Percentiles rank a stretch among this genome's conserved stretches.
Evolutionary conservation across 306 rosid genomes (phyloP).

Genomic region (Fragaria iinumae): DNA sequence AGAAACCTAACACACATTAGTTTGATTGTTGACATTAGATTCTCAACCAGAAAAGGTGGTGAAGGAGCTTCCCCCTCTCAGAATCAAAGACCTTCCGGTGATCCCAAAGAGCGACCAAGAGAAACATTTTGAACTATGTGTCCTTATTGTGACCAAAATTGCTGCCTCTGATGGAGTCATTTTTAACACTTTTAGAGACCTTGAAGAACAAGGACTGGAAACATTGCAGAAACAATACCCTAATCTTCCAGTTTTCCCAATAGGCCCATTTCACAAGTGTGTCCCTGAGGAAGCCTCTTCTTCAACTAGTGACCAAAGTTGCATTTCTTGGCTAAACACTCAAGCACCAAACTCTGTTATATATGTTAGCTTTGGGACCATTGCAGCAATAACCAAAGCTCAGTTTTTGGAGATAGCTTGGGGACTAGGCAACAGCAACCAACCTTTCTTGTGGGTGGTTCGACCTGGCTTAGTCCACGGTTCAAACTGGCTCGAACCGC

Average conservation of each 20-base stretch:
- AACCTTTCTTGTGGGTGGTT: constrained; percentile 3
- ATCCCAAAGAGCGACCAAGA: not conserved
- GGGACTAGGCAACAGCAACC: not conserved
- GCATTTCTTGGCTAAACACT: not conserved
- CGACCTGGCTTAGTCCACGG: not conserved
- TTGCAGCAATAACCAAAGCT: not conserved
- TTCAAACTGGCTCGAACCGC: not conserved
- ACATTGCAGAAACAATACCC: not conserved
- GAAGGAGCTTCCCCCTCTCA: constrained; percentile 6
- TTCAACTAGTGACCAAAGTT: not conserved
- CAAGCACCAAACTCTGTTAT: not conserved
- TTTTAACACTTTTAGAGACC: not conserved
- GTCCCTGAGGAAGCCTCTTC: not conserved
- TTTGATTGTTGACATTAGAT: not conserved
- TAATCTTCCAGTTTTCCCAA: not conserved
- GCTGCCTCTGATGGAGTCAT: not conserved
- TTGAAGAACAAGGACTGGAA: not conserved
- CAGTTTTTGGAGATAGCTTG: constrained; percentile 2
- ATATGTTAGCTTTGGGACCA: not conserved
- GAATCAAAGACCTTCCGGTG: not conserved
- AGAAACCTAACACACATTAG: not conserved
- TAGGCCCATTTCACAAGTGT: not conserved
- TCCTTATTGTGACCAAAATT: not conserved
- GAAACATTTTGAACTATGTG: not conserved
- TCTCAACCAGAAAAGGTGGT: not conserved